These are phyloP conservation scores for Coemansia sp. DNA, from an alignment of 192 early-diverging fungal species.

Conservation along the genomic window DNA sequence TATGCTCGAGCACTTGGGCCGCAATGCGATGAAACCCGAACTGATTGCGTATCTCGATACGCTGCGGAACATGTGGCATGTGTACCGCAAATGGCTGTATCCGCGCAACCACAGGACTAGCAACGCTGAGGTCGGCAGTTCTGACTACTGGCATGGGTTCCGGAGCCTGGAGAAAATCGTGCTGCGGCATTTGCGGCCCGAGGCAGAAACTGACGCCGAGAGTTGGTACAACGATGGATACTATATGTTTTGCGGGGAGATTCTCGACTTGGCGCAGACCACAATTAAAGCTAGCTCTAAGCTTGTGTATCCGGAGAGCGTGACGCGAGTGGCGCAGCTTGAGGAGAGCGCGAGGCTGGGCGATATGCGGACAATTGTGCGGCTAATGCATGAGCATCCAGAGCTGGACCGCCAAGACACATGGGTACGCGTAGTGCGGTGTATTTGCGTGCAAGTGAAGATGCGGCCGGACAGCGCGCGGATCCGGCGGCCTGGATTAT, in stretches of 20 bases:
- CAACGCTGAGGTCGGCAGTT: too few relatives aligned
- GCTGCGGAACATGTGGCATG: slow-evolving; percentile 19
- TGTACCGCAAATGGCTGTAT: slow-evolving; percentile 27
- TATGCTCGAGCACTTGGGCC: slow-evolving; percentile 18
- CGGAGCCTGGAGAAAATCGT: slow-evolving; percentile 17
- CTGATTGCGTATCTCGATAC: slow-evolving; percentile 6
- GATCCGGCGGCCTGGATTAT: slow-evolving; percentile 9
- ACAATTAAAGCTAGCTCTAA: too few relatives aligned
- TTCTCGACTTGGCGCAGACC: slow-evolving; percentile 13
- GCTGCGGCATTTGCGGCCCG: slow-evolving; percentile 12
- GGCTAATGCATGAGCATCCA: slow-evolving; percentile 23
- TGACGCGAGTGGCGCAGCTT: neutral
- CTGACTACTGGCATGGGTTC: slow-evolving; percentile 8
- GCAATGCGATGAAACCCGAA: neutral
- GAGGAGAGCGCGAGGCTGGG: slow-evolving; percentile 15
- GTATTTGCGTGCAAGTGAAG: slow-evolving; percentile 20
- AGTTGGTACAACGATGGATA: neutral
- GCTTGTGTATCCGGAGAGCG: too few relatives aligned
- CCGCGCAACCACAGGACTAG: neutral
- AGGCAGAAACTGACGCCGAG: too few relatives aligned
- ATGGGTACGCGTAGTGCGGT: slow-evolving; percentile 30
- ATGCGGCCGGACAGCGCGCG: neutral
- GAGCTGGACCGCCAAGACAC: slow-evolving; percentile 17
- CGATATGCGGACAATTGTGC: slow-evolving; percentile 21
- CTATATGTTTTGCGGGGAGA: slow-evolving; percentile 9